phyloP scores from a whole-genome alignment of 176 grass and related monocot species.

The Pontederia crassipes region DNA sequence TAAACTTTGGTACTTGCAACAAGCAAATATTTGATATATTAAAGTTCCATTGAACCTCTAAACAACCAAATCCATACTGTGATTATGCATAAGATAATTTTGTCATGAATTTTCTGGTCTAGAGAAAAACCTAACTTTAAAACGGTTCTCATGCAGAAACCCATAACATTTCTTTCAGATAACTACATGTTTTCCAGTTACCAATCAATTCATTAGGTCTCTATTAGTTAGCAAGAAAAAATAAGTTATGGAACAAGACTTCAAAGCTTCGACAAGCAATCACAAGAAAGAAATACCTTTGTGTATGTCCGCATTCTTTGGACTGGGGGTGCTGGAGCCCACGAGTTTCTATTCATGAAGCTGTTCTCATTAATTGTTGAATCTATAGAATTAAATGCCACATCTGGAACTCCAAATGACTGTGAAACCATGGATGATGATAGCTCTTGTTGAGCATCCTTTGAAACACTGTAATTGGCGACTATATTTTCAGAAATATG shows the following conservation, averaged over 20 bases:
- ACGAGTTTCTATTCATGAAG: conserved; percentile 48
- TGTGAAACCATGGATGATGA: conserved; percentile 72
- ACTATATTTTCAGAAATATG: conserved; percentile 39
- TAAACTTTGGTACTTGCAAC: neutral
- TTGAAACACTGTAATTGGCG: conserved; percentile 44
- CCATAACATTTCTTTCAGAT: no score
- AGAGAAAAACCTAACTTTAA: no score
- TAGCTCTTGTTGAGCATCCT: conserved; percentile 67
- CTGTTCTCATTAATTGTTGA: conserved; percentile 45
- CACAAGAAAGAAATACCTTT: conserved; percentile 45
- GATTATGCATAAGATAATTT: no score
- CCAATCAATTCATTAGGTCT: no score
- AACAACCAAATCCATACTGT: no score
- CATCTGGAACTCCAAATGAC: conserved; percentile 60
- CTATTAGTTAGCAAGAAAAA: no score
- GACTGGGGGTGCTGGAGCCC: conserved; percentile 34
- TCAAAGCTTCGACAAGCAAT: conserved; percentile 6
- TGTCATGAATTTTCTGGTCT: no score
- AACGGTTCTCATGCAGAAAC: no score
- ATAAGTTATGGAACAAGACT: neutral
- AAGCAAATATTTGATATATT: neutral
- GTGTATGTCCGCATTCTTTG: conserved; percentile 78
- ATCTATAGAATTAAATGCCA: conserved; percentile 78
- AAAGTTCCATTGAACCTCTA: no score
- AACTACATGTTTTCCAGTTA: no score